Conservation (phyloP, 495 filamentous ascomycete species). For the Astrothelium subdiscretum region DNA sequence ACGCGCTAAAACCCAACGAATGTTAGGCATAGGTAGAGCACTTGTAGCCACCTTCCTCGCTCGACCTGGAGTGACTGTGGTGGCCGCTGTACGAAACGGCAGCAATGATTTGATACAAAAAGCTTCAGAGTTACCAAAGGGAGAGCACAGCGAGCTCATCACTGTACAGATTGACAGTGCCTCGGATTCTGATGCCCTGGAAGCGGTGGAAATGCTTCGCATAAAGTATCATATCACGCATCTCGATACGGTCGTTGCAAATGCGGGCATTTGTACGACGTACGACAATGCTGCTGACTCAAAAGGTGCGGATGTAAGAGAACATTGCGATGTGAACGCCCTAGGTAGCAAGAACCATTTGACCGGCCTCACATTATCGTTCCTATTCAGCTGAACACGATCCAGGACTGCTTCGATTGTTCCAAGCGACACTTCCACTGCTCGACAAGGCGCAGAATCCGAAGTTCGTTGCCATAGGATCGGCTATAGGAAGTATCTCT, state of each 20-base stretch:
- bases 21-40: not conserved
- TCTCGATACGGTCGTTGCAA: not conserved
- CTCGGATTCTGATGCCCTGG: not conserved
- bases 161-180: not conserved
- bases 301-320: not conserved
- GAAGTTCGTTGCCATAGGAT: not conserved
- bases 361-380: not conserved
- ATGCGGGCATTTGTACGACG: not conserved
- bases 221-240: not conserved
- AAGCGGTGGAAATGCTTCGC: not conserved
- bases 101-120: not conserved
- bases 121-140: not conserved
- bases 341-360: not conserved
- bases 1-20: not conserved
- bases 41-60: not conserved
- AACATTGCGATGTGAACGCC: not conserved
- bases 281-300: not conserved
- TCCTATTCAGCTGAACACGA: not conserved
- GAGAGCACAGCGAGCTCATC: not conserved
- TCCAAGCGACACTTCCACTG: not conserved
- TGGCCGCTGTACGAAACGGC: not conserved
- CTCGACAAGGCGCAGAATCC: not conserved
- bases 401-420: not conserved
- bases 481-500: not conserved
- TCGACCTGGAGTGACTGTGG: not conserved